Evolutionary conservation across 2,329 filamentous ascomycete genomes (phyloP).

Genomic region (Diaporthe helianthi): DNA sequence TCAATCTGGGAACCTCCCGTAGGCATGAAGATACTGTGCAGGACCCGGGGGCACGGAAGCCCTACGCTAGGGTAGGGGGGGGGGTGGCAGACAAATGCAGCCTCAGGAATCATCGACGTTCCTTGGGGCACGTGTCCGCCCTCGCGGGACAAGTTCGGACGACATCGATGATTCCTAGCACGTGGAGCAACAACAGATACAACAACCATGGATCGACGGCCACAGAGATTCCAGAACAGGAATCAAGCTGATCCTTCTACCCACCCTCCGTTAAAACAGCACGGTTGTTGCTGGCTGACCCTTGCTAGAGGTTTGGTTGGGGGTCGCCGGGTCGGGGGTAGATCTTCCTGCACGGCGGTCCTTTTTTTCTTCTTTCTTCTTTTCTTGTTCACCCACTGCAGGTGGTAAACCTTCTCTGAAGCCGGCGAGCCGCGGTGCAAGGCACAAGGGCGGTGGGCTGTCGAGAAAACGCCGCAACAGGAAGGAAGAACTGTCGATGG

Average conservation of each 20-base stretch:
- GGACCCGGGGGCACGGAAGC: conserved; percentile 15
- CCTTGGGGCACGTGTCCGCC: conserved; percentile 20
- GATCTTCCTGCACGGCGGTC: background rate
- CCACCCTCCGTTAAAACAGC: background rate
- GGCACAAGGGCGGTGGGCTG: background rate
- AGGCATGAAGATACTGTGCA: no score
- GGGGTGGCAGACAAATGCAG: conserved; percentile 17
- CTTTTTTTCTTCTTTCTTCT: background rate
- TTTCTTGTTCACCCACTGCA: no score
- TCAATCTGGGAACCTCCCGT: background rate
- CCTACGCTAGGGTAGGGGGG: no score
- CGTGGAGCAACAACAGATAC: background rate
- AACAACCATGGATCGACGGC: background rate
- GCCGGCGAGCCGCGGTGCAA: conserved; percentile 14
- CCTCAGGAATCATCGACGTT: conserved; percentile 25
- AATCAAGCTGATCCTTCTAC: background rate
- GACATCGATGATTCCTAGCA: background rate
- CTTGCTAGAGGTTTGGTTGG: background rate
- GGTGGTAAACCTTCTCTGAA: background rate
- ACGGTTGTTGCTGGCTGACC: background rate
- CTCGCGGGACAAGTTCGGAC: background rate
- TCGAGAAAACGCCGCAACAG: background rate
- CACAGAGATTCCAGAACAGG: no score
- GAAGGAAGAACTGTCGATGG: background rate
- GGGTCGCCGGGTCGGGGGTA: no score